Evolutionary conservation across 2,329 filamentous ascomycete genomes (phyloP).

Genomic region (Penicillium brasilianum): DNA sequence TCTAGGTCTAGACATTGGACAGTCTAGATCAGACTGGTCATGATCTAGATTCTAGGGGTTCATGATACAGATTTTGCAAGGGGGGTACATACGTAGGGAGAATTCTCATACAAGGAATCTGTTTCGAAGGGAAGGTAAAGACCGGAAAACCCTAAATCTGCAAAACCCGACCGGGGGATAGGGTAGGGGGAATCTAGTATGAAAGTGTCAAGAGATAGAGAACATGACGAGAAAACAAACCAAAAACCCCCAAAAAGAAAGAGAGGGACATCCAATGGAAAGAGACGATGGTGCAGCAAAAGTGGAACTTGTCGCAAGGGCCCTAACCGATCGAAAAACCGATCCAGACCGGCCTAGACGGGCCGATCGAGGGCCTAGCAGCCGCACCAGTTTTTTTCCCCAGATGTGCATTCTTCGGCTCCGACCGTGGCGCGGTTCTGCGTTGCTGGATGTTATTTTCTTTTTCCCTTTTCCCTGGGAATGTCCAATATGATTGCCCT

Average conservation of each 20-base stretch:
- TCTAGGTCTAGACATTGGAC: not conserved
- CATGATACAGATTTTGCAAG: not conserved
- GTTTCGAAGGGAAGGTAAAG: not conserved
- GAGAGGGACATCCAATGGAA: not conserved
- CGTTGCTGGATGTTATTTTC: not conserved
- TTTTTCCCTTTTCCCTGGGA: not conserved
- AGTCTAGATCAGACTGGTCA: not conserved
- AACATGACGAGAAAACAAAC: not conserved
- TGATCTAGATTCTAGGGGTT: not conserved
- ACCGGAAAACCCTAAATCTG: slow-evolving; percentile 1
- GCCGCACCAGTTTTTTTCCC: slow-evolving; percentile 10
- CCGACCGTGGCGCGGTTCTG: slow-evolving; percentile 13
- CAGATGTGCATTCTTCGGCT: slow-evolving; percentile 22
- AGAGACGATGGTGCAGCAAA: not conserved
- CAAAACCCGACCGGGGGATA: slow-evolving; percentile 3
- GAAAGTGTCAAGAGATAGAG: not conserved
- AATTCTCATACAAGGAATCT: not conserved
- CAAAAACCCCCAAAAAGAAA: not conserved
- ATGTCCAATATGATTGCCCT: not conserved
- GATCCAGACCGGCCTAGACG: slow-evolving; percentile 17
- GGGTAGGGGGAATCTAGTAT: not conserved
- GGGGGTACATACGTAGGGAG: not conserved
- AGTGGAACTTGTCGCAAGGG: not conserved
- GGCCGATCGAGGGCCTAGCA: slow-evolving; percentile 16
- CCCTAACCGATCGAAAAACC: not conserved